phyloP scores from a whole-genome alignment of 2,329 filamentous ascomycete genomes.

The Apiospora sp. region DNA sequence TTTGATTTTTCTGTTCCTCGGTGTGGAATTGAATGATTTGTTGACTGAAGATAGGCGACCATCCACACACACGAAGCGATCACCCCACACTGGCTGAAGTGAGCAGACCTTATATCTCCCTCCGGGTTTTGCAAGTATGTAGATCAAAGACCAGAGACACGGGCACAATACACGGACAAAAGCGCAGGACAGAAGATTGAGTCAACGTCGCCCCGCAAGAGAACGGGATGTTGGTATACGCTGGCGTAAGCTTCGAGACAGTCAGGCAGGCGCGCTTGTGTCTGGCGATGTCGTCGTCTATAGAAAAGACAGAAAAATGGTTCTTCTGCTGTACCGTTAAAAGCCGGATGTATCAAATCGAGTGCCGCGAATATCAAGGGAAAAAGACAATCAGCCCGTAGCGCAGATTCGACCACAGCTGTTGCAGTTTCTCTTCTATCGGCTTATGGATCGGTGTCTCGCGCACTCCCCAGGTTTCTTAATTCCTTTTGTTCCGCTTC shows the following conservation, averaged over 20 bases:
- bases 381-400: constrained; percentile 12
- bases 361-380: neutral
- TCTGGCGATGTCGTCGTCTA: constrained; percentile 14
- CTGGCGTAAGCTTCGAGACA: constrained; percentile 14
- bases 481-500: neutral
- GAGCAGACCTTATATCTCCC: constrained; percentile 13
- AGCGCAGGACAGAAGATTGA: neutral
- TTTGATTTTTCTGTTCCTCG: constrained; percentile 4
- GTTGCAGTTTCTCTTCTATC: neutral
- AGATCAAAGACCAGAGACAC: constrained; percentile 20
- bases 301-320: neutral
- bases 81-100: constrained; percentile 20
- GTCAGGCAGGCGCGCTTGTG: neutral
- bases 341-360: constrained; percentile 11
- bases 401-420: constrained; percentile 15
- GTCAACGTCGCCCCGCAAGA: neutral
- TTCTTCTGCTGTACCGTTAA: constrained; percentile 4
- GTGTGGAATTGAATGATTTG: constrained; percentile 1
- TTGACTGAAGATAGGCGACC: constrained; percentile 13
- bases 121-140: neutral
- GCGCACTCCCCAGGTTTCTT: constrained; percentile 1
- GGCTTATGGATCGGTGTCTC: constrained; percentile 11
- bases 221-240: neutral
- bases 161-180: constrained; percentile 17
- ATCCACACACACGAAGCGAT: constrained; percentile 8